Conservation (phyloP, 2,329 filamentous ascomycete genomes). For the Cercospora brassicicola region DNA sequence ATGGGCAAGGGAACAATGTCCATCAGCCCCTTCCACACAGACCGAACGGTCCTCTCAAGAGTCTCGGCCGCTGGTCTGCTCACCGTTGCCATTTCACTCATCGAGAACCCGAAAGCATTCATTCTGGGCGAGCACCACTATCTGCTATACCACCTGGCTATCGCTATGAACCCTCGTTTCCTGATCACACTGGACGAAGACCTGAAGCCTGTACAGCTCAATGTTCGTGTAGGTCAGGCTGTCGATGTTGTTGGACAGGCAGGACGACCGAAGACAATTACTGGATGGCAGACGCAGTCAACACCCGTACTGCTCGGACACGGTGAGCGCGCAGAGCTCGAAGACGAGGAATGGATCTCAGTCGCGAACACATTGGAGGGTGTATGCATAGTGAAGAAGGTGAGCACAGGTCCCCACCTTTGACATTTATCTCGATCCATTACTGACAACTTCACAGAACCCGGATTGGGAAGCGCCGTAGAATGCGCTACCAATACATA, state of each 20-base stretch:
- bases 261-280: conserved; percentile 96
- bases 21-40: conserved; percentile 98
- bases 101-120: conserved; percentile 84
- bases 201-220: conserved; percentile 88
- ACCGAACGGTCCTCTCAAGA: conserved; percentile 89
- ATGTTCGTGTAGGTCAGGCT: conserved; percentile 94
- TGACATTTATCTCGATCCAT: no score
- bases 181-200: conserved; percentile 94
- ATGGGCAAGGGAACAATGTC: conserved; percentile 99
- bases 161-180: conserved; percentile 95
- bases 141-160: conserved; percentile 94
- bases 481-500: not conserved
- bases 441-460: conserved; percentile 13
- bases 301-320: conserved; percentile 95
- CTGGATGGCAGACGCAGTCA: conserved; percentile 98
- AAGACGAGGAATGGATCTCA: conserved; percentile 96
- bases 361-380: conserved; percentile 90
- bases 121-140: conserved; percentile 76
- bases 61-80: conserved; percentile 88
- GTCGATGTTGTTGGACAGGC: conserved; percentile 98
- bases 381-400: conserved; percentile 94
- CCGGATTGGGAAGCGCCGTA: conserved; percentile 24
- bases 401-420: conserved; percentile 48
- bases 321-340: conserved; percentile 91
- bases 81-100: conserved; percentile 86